These are phyloP conservation scores for Pseudogymnoascus sp. DNA, from an alignment of 2,329 filamentous ascomycete genomes.

Conservation along the genomic window DNA sequence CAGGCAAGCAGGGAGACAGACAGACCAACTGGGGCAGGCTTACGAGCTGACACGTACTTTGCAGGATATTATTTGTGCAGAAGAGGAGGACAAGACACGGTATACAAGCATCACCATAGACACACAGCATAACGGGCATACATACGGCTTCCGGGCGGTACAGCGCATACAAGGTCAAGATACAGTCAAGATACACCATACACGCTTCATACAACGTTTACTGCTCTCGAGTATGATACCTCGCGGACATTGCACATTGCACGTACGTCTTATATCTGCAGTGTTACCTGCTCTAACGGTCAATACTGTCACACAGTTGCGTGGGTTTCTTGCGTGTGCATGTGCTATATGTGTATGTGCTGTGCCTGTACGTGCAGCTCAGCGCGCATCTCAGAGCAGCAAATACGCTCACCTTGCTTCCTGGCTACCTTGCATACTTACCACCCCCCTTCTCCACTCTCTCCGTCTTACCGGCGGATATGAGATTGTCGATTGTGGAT, in stretches of 20 bases:
- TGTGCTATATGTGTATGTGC: not conserved
- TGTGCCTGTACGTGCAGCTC: not conserved
- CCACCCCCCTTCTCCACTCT: not conserved
- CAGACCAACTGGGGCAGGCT: not conserved
- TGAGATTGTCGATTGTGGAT: not conserved
- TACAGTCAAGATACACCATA: not conserved
- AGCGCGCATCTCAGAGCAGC: not conserved
- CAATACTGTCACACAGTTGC: not conserved
- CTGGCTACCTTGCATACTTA: not conserved
- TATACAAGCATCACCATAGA: not conserved
- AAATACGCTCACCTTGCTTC: not conserved
- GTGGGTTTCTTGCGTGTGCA: conserved; percentile 3
- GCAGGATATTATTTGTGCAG: not conserved
- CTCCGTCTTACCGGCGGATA: not conserved
- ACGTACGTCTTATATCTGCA: not conserved
- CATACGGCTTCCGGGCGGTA: not conserved
- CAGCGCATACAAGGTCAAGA: not conserved
- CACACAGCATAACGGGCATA: not conserved
- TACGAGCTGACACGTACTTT: not conserved
- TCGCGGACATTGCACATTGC: not conserved
- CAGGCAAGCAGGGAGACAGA: not conserved
- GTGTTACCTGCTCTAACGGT: not conserved
- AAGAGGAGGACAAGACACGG: not conserved
- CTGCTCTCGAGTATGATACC: not conserved
- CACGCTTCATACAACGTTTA: not conserved